Evolutionary conservation across 192 early-diverging fungal species (phyloP), one percentile per base, ranked within the genome.

Genomic region (Backusella sp.): DNA sequence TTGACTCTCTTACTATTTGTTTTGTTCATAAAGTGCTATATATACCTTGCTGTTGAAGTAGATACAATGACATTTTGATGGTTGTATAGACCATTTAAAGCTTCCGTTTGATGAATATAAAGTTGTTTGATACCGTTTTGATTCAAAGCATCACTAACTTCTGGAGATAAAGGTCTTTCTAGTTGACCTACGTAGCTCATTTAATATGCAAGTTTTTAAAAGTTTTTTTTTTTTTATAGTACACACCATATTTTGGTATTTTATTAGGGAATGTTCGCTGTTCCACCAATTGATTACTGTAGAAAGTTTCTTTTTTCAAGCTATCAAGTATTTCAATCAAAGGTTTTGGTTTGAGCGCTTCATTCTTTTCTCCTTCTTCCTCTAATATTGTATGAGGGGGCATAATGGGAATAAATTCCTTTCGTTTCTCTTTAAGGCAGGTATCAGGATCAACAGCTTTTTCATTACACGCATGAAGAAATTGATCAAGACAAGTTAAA

Each of bases 21-120:
- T 26, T 15, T 28, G 6, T 28, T 28, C 26, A 30, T 65, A 36
- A 66, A 23, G 7, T 46, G 23, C 36, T 53, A 11, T 53, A 68
- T 65, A 36, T 79, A 89, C 88, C 88, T 90, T 32, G 93, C 89
- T 32, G 94, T 96, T 1, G 90, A 79, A 1, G 94, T 96, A 52
- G 88, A 83, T 1, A 92, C 85, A 35, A 96, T 88, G 4, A 93
- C 86, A 73, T 89, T 72, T 49, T 84, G 65, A 6, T 87, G 85
- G 4, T 72, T 46, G 32, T 80, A 77, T 14, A 93, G 67, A 5
- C 39, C 81, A 46, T 88, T 82, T 6, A 95, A 87, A 0, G 94
- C 91, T 68, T 89, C 72, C 0, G 88, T 87, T 75, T 96, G 94
- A 83, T 96, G 94, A n/a, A 82, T 68, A 76, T 94, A 95, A 0